Evolutionary conservation across 2,329 filamentous ascomycete species (phyloP).

Genomic region (Ophiognomonia clavigignenti-juglandacearum): DNA sequence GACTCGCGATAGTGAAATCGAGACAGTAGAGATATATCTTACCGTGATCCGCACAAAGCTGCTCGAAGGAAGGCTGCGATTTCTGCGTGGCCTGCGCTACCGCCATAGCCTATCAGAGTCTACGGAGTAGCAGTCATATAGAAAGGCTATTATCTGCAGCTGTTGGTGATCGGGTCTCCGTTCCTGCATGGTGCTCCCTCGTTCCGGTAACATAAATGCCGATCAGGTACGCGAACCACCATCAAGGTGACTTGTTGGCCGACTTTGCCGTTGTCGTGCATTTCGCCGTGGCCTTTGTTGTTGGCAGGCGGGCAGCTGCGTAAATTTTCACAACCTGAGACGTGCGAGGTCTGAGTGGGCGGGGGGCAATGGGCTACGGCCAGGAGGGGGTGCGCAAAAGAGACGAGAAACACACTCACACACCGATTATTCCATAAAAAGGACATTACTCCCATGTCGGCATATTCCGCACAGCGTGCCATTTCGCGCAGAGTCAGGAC

Average conservation of each 20-base stretch:
- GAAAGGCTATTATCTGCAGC: not conserved
- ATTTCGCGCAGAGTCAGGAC: too few relatives aligned
- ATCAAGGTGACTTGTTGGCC: too few relatives aligned
- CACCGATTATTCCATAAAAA: too few relatives aligned
- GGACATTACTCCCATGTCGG: not conserved
- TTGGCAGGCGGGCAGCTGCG: not conserved
- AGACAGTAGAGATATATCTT: too few relatives aligned
- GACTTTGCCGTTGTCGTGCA: not conserved
- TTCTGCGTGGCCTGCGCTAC: not conserved
- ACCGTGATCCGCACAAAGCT: too few relatives aligned
- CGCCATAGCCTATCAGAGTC: not conserved
- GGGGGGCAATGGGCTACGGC: not conserved
- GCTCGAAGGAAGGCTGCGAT: not conserved
- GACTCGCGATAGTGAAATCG: too few relatives aligned
- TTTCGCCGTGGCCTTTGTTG: not conserved
- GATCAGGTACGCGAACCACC: conserved; percentile 3
- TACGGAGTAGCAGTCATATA: not conserved
- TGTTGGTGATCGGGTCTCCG: not conserved
- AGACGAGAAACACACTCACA: too few relatives aligned
- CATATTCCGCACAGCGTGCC: not conserved
- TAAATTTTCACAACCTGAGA: conserved; percentile 7
- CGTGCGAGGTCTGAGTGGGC: conserved; percentile 7
- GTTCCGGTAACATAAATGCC: not conserved
- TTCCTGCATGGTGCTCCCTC: not conserved
- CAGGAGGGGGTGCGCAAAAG: not conserved